These are phyloP conservation scores for Protea cynaroides DNA, from an alignment of 164 flowering plant species.

Conservation along the genomic window DNA sequence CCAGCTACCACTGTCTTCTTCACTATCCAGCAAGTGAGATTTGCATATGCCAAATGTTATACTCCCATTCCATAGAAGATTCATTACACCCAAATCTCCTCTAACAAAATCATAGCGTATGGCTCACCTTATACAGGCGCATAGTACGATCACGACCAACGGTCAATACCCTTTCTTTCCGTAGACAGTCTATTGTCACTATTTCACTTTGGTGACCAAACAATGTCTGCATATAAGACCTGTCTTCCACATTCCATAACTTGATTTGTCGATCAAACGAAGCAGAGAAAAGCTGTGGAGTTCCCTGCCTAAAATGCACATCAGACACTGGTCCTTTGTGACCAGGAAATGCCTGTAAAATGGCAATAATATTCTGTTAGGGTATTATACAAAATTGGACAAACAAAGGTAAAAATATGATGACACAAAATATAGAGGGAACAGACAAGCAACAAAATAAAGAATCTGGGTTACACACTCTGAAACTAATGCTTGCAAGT, in stretches of 20 bases:
- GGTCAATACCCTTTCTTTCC: constrained; percentile 74
- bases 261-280: constrained; percentile 84
- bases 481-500: too few species aligned
- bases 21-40: neutral
- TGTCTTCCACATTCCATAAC: constrained; percentile 89
- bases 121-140: constrained; percentile 76
- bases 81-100: neutral
- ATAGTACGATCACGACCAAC: constrained; percentile 92
- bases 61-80: neutral
- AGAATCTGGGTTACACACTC: too few species aligned
- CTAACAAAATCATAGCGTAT: neutral
- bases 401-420: neutral
- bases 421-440: neutral
- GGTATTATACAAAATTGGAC: neutral
- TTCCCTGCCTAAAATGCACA: constrained; percentile 80
- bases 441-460: too few species aligned
- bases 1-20: too few species aligned
- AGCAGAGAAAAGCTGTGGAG: constrained; percentile 79
- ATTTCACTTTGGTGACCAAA: constrained; percentile 93
- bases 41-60: neutral
- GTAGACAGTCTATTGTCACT: constrained; percentile 65
- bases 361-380: neutral
- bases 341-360: constrained; percentile 85
- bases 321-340: constrained; percentile 88
- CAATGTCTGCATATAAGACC: constrained; percentile 67